These are phyloP conservation scores for Colletotrichum theobromicola DNA, from an alignment of 2,329 filamentous ascomycete species.

Conservation along the genomic window DNA sequence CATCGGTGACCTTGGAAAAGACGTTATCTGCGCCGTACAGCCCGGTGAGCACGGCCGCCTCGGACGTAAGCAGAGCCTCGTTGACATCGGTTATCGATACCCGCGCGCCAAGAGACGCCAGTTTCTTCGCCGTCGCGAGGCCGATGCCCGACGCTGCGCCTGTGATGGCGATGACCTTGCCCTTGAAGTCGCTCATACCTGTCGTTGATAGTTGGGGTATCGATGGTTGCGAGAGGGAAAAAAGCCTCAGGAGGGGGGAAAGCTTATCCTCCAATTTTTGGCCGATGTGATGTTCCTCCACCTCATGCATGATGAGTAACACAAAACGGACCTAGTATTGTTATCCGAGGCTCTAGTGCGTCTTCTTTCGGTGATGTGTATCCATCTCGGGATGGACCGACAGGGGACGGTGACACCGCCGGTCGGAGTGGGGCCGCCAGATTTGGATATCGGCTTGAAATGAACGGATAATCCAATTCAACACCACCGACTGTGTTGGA, in stretches of 20 bases:
- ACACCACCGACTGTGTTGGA: no score
- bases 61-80: constrained; percentile 30
- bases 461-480: no score
- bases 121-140: constrained; percentile 48
- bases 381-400: not conserved
- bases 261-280: not conserved
- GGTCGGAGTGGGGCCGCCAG: not conserved
- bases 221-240: not conserved
- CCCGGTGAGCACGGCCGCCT: not conserved
- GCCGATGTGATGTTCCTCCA: not conserved
- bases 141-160: constrained; percentile 57
- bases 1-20: constrained; percentile 17
- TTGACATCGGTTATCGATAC: constrained; percentile 55
- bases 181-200: constrained; percentile 20
- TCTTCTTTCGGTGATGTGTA: not conserved
- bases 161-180: constrained; percentile 53
- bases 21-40: not conserved
- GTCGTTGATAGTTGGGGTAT: not conserved
- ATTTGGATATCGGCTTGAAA: no score
- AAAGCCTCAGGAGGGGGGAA: not conserved
- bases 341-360: not conserved
- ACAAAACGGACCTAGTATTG: not conserved
- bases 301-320: not conserved
- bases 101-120: constrained; percentile 46
- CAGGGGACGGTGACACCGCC: not conserved